Base-by-base conservation (phyloP, 1,284 basidiomycete genomes). In the Ceratobasidium papillatum region DNA sequence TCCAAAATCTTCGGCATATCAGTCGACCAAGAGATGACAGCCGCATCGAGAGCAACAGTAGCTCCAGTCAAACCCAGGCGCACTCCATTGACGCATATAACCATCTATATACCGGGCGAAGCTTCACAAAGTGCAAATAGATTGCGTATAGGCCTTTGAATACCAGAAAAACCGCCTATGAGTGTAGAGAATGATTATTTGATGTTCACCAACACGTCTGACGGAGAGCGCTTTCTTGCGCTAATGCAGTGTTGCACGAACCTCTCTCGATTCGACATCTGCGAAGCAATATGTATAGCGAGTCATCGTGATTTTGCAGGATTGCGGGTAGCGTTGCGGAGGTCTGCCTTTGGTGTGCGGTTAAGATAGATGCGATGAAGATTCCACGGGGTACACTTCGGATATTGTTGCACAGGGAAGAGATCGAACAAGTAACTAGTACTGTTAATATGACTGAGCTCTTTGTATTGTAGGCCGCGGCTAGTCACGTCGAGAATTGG, bases 121-220 rank as follows among this genome's bases (percentile, higher is more conserved):
- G 65, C 19, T 41, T 68, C 65, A 19, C 32, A 25, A 14, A 68
- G 22, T 17, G 30, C 65, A 43, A 68, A 68, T 8, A 49, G 22
- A 9, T n/a, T 49, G 17, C 34, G 51, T 2, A 27, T 27, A 4
- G 47, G 34, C 38, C 56, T 32, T 1, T 22, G 47, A 34, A 68
- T 12, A 49, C 65, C 65, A 30, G 49, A 49, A 17, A 54, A 68
- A 12, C 38, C 65, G 19, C 56, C 49, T 19, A 68, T 25, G 36
- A 68, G 34, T 4, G 49, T 49, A 17, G 65, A 3, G 51, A 68
- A 17, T 4, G 51, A 38, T 34, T 68, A 49, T 17, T 68, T 68
- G 34, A 68, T 34, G 34, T 56, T 68, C 32, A 68, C 65, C 27
- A 68, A 22, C 4, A 54, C 65, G 2, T 68, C 65, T 14, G 65